A percentile compares a stretch with the other conserved stretches of the same genome.
phyloP scores from a whole-genome alignment of 345 rosid species.

The Conringia planisiliqua region DNA sequence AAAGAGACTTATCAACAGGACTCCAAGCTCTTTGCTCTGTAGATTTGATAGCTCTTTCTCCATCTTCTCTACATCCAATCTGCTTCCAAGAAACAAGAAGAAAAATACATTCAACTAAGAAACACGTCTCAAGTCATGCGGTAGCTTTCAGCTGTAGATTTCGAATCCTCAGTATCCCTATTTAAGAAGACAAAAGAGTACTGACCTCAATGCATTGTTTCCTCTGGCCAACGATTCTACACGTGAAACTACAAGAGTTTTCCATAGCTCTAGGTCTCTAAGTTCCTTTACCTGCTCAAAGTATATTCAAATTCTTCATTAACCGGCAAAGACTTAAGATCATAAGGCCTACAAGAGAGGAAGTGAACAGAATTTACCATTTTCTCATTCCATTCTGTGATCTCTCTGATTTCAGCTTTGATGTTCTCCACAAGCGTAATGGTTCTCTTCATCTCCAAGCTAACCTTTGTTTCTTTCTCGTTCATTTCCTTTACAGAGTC shows the following conservation, averaged over 20 bases:
- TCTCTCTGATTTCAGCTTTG: conserved; percentile 51
- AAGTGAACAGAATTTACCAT: conserved; percentile 39
- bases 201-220: conserved; percentile 70
- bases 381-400: conserved; percentile 57
- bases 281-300: conserved; percentile 54
- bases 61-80: conserved; percentile 63
- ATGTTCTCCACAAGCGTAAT: conserved; percentile 50
- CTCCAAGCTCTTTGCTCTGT: conserved; percentile 66
- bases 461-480: conserved; percentile 53
- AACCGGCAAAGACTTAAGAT: not conserved
- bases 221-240: conserved; percentile 60
- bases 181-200: not conserved
- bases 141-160: not conserved
- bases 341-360: not conserved
- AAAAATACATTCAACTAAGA: not conserved
- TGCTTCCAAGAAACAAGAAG: conserved; percentile 26
- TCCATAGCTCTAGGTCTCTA: conserved; percentile 58
- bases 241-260: conserved; percentile 48
- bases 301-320: not conserved
- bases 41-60: conserved; percentile 50
- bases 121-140: not conserved
- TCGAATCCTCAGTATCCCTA: not conserved
- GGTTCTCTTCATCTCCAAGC: conserved; percentile 53
- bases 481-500: conserved; percentile 70
- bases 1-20: conserved; percentile 60